Evolutionary conservation across 108 stramenopile species (phyloP), one percentile per base, ranked within the genome.

Genomic region (Nitzschia putrida): DNA sequence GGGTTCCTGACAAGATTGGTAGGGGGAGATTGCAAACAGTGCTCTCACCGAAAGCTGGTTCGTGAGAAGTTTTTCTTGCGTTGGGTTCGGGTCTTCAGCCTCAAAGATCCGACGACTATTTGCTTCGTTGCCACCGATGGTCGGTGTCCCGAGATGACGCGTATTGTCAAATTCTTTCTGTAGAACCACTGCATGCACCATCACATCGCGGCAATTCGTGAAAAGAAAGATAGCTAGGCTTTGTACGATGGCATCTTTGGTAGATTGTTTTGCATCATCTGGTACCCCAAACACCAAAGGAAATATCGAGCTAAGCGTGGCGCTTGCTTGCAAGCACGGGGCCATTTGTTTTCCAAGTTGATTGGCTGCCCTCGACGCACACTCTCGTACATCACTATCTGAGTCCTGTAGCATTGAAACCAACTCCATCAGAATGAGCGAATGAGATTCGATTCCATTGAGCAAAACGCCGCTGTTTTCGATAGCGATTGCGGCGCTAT

Each of bases 101-200:
- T 88, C 87, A 56, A 88, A 88, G 44, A 88, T 88, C 52, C 77
- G 79, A 26, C 87, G 71, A 41, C 56, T 64, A 3, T 34, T 34
- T 34, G 29, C 4, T 4, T 34, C 29, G 50, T 78, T 75, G 11
- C 50, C 43, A 8, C 74, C 51, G 5, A 38, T 20, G 12, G 53
- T 37, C 12, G 11, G 55, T 11, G 66, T 47, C 12, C 47, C 39
- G 37, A 26, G 21, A 45, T 38, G 49, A 13, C 51, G 29, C 37
- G 54, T 77, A 34, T 66, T 41, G 21, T 37, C 20, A 5, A 69
- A 49, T 50, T 79, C 74, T 6, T 57, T 49, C 6, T 45, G 39
- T 13, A 66, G 29, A 26, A 52, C 18, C 24, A 54, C 8, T 18
- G 74, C 51, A 11, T 13, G 20, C 8, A 29, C 45, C 0, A 72